These are phyloP conservation scores for Naematelia aurantialba DNA, from an alignment of 768 basidiomycete genomes.

Conservation along the genomic window DNA sequence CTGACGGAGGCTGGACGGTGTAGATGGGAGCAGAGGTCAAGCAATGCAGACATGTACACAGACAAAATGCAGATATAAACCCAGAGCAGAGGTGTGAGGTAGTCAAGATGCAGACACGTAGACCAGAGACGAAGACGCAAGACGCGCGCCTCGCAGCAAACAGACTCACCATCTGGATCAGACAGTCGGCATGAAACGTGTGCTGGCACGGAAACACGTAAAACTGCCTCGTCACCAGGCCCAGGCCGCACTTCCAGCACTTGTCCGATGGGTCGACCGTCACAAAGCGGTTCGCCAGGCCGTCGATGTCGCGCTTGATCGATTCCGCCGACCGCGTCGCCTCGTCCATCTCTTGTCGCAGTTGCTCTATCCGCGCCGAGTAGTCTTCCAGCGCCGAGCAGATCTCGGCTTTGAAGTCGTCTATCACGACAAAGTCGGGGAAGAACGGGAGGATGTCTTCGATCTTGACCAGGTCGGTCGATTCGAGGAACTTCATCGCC, in stretches of 20 bases:
- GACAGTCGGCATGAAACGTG: conserved; percentile 93
- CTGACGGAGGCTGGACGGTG: conserved; percentile 5
- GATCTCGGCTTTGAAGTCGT: conserved; percentile 99
- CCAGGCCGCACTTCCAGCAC: conserved; percentile 73
- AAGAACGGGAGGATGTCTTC: conserved; percentile 99
- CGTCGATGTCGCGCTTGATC: conserved; percentile 84
- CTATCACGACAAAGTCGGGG: conserved; percentile 98
- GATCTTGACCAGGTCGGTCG: conserved; percentile 90
- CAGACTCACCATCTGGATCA: conserved; percentile 78
- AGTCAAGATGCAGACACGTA: neutral
- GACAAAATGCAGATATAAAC: no score
- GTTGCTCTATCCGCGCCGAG: conserved; percentile 78
- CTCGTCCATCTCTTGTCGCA: conserved; percentile 94
- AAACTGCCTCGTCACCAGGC: conserved; percentile 76
- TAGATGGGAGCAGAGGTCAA: conserved; percentile 5
- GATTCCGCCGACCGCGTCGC: conserved; percentile 86
- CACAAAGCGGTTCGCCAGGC: conserved; percentile 81
- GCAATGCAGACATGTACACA: no score
- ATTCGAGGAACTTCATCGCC: conserved; percentile 94
- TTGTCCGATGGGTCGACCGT: conserved; percentile 82
- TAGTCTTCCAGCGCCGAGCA: conserved; percentile 93
- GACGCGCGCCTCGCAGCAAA: neutral
- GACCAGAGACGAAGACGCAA: no score
- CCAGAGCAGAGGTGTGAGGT: no score
- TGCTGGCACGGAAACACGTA: conserved; percentile 99